Evolutionary conservation across 345 rosid genomes (phyloP), one percentile per base, ranked within the genome.

Genomic region (Limnanthes douglasii): DNA sequence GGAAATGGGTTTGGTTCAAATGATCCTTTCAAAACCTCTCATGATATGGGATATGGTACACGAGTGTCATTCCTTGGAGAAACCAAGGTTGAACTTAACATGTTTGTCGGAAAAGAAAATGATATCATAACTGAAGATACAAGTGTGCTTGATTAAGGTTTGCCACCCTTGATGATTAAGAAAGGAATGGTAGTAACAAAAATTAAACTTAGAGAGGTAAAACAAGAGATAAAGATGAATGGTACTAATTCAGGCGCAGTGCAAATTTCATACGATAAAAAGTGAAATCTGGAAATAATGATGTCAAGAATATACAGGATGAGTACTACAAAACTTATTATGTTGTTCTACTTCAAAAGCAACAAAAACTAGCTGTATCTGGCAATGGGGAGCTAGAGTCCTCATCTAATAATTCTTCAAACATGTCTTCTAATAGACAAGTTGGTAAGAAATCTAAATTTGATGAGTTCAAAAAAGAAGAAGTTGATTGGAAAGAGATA

Each of bases 111-210:
- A 45, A 77, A 78, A 50, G 85, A 66, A 11, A 64, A 44, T 37
- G 88, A 73, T 61, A 51, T 61, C 41, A 90, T 84, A 65, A 48
- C 86, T 47, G 74, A 74, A 41, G 60, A 50, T 45, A 62, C 43
- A 20, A 46, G 50, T 54, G 15, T 75, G 13, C 36, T 69, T 46
- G 36, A 16, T 33, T 84, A 90, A 66, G 85, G 72, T 17, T 58
- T 90, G 44, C 95, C 88, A 19, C 95, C 95, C 15, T 90, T 94
- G 96, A 80, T 90, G 98, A 80, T 90, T 34, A 90, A 56, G 59
- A 61, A 77, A 64, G 94, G 92, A 50, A 84, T 90, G 98, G 78
- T 68, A 53, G 77, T 90, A 37, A 77, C 95, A 1, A 70, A 58
- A 50, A 93, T 74, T 50, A 95, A 80, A 58, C 80, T 82, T 40